Conservation (phyloP, 768 basidiomycete genomes). For the Boletus rubroflammeus region DNA sequence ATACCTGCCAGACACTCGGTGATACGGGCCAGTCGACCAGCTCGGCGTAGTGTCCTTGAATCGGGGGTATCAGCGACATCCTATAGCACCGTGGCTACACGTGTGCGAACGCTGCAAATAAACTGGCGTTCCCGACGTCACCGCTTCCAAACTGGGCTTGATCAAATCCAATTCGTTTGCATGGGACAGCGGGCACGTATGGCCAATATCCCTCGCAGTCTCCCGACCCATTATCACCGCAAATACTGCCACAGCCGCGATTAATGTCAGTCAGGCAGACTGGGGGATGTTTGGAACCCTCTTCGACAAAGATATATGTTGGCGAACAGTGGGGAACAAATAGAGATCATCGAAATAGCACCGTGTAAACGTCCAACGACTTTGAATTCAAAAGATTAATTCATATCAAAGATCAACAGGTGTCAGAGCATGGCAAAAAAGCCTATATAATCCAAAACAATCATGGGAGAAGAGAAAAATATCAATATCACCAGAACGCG, state of each 20-base stretch:
- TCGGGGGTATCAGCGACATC: too few relatives aligned
- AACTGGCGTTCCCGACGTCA: neutral
- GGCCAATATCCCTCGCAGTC: constrained; percentile 16
- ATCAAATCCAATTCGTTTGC: neutral
- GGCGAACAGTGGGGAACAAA: neutral
- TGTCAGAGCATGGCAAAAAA: neutral
- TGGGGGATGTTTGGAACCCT: neutral
- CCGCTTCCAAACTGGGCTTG: neutral
- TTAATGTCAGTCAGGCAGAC: neutral
- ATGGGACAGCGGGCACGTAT: constrained; percentile 4
- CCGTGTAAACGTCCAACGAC: neutral
- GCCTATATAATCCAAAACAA: neutral
- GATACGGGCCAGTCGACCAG: neutral
- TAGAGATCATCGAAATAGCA: neutral
- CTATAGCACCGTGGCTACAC: too few relatives aligned
- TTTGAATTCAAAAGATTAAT: neutral
- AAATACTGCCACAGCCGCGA: neutral
- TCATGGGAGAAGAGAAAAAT: neutral
- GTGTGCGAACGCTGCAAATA: neutral
- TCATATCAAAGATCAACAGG: neutral
- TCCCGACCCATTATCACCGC: constrained; percentile 13
- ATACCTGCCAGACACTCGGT: neutral
- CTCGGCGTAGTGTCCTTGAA: neutral
- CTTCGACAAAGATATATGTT: neutral
- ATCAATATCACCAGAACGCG: neutral